Percentiles rank a stretch among this genome's conserved stretches.
Evolutionary conservation across 306 rosid species (phyloP).

Genomic region (Corylus avellana): DNA sequence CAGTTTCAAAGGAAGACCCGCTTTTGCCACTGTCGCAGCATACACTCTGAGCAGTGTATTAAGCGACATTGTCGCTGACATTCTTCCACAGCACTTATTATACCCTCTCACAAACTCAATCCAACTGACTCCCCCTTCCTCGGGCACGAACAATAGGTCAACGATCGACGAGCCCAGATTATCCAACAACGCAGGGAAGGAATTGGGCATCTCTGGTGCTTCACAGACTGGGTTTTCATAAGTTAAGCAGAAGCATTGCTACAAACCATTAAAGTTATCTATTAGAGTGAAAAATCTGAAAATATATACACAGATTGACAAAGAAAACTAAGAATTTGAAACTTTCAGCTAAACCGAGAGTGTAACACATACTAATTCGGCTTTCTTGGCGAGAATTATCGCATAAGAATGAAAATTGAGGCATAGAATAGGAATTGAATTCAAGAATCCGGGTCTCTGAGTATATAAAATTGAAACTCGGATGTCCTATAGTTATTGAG

Average conservation of each 20-base stretch:
- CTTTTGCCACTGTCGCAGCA: slow-evolving; percentile 20
- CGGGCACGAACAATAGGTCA: slow-evolving; percentile 57
- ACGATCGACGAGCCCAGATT: slow-evolving; percentile 55
- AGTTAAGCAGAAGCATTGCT: slow-evolving; percentile 59
- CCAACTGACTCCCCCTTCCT: slow-evolving; percentile 69
- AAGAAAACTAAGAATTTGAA: too few relatives aligned
- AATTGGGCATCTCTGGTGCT: slow-evolving; percentile 33
- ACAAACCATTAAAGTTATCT: slow-evolving; percentile 27
- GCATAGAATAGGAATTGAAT: not conserved
- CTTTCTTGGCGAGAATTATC: not conserved
- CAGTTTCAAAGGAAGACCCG: slow-evolving; percentile 43
- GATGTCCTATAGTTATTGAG: slow-evolving; percentile 2
- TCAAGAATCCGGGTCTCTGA: not conserved
- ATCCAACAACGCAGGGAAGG: slow-evolving; percentile 56
- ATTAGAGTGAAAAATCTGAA: slow-evolving; percentile 6
- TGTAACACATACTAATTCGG: not conserved
- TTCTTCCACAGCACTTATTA: slow-evolving; percentile 67
- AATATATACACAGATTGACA: too few relatives aligned
- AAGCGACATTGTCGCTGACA: slow-evolving; percentile 56
- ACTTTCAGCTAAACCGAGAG: not conserved
- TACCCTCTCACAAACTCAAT: slow-evolving; percentile 73
- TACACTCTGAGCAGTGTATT: slow-evolving; percentile 57
- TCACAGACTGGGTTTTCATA: slow-evolving; percentile 38
- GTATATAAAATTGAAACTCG: not conserved
- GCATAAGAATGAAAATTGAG: not conserved